These are phyloP conservation scores for Phytophthora constricta DNA, from an alignment of 352 stramenopile genomes.

Conservation along the genomic window DNA sequence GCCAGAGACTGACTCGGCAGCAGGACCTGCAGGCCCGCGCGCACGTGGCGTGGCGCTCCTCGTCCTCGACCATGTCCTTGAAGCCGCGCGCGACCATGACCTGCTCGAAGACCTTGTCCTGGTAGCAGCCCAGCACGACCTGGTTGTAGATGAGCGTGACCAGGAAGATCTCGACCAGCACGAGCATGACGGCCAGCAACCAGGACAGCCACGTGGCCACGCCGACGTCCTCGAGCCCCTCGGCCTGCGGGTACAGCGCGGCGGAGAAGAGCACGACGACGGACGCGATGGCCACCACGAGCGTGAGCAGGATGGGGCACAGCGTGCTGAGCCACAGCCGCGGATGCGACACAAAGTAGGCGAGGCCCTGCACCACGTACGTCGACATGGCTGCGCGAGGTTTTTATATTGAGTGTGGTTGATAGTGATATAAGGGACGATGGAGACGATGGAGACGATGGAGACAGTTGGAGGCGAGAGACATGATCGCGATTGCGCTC, in stretches of 20 bases:
- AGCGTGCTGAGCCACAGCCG: slow-evolving; percentile 60
- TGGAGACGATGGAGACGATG: not conserved
- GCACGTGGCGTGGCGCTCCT: slow-evolving; percentile 52
- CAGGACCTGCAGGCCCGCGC: slow-evolving; percentile 50
- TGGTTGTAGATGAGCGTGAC: slow-evolving; percentile 76
- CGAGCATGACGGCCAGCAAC: slow-evolving; percentile 63
- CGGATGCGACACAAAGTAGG: slow-evolving; percentile 69
- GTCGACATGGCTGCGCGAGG: slow-evolving; percentile 44
- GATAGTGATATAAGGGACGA: not conserved
- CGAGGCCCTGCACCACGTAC: slow-evolving; percentile 57
- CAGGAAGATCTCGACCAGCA: slow-evolving; percentile 75
- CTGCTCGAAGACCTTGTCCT: slow-evolving; percentile 71
- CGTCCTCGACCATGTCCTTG: slow-evolving; percentile 55
- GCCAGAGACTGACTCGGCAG: slow-evolving; percentile 64
- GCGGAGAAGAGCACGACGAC: slow-evolving; percentile 55
- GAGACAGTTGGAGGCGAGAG: too few species aligned
- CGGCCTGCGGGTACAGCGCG: slow-evolving; percentile 54
- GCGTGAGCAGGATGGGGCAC: slow-evolving; percentile 64
- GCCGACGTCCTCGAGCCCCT: slow-evolving; percentile 48
- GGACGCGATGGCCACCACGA: slow-evolving; percentile 52
- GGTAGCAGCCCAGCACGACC: slow-evolving; percentile 57
- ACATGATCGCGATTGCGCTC: too few species aligned
- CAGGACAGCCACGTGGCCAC: slow-evolving; percentile 52
- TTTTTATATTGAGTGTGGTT: not conserved
- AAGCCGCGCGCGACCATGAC: slow-evolving; percentile 58